Evolutionary conservation across 2,329 filamentous ascomycete species (phyloP).

Genomic region (Basipetospora sp.): DNA sequence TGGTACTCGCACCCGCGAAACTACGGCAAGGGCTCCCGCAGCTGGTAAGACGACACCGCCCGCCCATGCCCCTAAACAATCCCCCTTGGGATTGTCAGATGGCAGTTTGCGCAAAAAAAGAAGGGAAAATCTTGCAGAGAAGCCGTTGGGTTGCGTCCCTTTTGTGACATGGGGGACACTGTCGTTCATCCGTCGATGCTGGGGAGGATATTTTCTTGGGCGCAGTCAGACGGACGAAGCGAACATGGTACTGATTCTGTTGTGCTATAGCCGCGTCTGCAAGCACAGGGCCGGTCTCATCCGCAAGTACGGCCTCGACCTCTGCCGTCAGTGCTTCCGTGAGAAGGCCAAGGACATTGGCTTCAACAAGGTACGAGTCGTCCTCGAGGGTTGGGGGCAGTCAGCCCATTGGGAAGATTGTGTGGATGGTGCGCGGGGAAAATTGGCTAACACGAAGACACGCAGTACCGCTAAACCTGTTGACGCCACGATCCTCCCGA

Average conservation of each 20-base stretch:
- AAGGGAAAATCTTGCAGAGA: not conserved
- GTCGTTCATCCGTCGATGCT: not conserved
- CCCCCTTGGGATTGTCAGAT: slow-evolving; percentile 6
- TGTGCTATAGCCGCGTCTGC: slow-evolving; percentile 45
- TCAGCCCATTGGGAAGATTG: too few species aligned
- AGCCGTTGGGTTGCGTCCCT: not conserved
- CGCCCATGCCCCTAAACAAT: not conserved
- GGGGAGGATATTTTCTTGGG: not conserved
- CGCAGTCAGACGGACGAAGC: not conserved
- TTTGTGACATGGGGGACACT: not conserved
- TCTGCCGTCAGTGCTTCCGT: slow-evolving; percentile 68
- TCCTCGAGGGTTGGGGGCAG: too few species aligned
- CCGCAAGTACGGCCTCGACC: slow-evolving; percentile 97
- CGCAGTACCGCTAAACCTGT: slow-evolving; percentile 3
- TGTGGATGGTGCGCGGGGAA: too few species aligned
- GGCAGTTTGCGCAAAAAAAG: not conserved
- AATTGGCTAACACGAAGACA: too few species aligned
- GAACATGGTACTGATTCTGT: slow-evolving; percentile 15
- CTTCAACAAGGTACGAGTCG: slow-evolving; percentile 49
- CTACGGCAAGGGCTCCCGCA: slow-evolving; percentile 92
- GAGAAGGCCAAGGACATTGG: slow-evolving; percentile 60
- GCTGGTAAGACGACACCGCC: slow-evolving; percentile 51
- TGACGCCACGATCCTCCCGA: not conserved
- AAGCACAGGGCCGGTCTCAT: slow-evolving; percentile 97
- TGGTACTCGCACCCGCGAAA: slow-evolving; percentile 94